Base-by-base conservation (phyloP, 2,329 filamentous ascomycete genomes). In the Incumbomyces lentus region DNA sequence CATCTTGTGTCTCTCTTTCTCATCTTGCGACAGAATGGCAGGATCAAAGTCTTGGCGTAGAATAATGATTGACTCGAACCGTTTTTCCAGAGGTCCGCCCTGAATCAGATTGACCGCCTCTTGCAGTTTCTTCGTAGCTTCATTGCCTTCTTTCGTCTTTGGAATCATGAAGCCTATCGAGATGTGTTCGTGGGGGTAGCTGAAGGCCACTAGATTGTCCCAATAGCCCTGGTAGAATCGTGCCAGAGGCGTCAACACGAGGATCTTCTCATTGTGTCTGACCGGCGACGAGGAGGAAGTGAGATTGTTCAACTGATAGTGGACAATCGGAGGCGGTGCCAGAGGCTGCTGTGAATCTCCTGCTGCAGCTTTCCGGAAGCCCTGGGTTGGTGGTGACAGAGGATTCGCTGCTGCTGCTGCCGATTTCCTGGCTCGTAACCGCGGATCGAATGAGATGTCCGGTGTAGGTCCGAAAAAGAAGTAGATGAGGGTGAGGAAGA, bases 111-210 rank as follows among this genome's bases (percentile, higher is more conserved):
- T 74, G 54, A 98, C 86, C 55, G 87, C 83, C 47, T 82, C 81
- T 67, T 98, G 89, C 45, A 98, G 71, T 33, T 84, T 81, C 6
- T 80, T 70, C 13, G 88, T 92, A 2, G 92, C 92, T 22, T 81
- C 73, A 64, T 96, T 94, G 49, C 92, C 92, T 57, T 95, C 89
- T 61, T 84, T 84, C 40, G 82, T 94, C 69, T 93, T 94, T 44
- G 92, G 92, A 22, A 95, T 81, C 61, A 98, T 96, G 69, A 96
- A 98, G 33, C 87, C 92, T 22, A 98, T 74, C 1, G 87, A 93
- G 61, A 98, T 93, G 37, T 96, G 78, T 49, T 95, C 85, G 68
- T 95, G 92, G 2, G 92, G 92, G 64, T 96, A 98, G 59, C 69
- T 76, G 47, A 98, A 75, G 62, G 79, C 79, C 55, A 89, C 64